Percentiles rank a stretch among this genome's conserved stretches.
Evolutionary conservation across 2,329 filamentous ascomycete species (phyloP).

Genomic region (Lachnellula hyalina): DNA sequence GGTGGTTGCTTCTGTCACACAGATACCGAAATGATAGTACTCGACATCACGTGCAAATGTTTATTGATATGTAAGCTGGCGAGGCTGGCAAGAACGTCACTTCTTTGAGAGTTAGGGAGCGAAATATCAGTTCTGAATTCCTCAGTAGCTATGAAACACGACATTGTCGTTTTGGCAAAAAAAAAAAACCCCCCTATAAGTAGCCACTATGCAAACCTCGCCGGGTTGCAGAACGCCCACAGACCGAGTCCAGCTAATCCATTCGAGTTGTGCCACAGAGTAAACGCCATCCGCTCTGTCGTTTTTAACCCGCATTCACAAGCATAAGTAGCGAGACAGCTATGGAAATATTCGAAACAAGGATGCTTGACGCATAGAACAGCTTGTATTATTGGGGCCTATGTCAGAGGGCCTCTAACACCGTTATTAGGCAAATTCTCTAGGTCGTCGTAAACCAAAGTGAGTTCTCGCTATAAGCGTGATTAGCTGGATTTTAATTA

Average conservation of each 20-base stretch:
- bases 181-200: conserved; percentile 8
- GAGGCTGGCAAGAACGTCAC: too few species aligned
- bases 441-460: conserved; percentile 56
- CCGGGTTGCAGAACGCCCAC: conserved; percentile 17
- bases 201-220: conserved; percentile 17
- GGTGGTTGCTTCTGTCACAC: background rate
- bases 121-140: background rate
- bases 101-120: background rate
- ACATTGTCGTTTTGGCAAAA: conserved; percentile 5
- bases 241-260: conserved; percentile 11
- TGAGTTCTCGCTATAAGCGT: conserved; percentile 49
- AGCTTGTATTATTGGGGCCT: background rate
- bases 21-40: background rate
- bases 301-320: background rate
- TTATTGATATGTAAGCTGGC: background rate
- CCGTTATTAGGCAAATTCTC: conserved; percentile 39
- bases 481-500: conserved; percentile 13
- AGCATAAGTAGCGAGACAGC: background rate
- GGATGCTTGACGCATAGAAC: background rate
- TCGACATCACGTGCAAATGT: background rate
- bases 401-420: conserved; percentile 15
- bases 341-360: background rate
- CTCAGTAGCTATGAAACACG: conserved; percentile 1
- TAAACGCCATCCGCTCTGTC: conserved; percentile 1
- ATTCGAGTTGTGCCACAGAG: conserved; percentile 3